A percentile compares a stretch with the other conserved stretches of the same genome.
phyloP scores from a whole-genome alignment of 1,139 yeast genomes.

The Nadsonia commutata region DNA sequence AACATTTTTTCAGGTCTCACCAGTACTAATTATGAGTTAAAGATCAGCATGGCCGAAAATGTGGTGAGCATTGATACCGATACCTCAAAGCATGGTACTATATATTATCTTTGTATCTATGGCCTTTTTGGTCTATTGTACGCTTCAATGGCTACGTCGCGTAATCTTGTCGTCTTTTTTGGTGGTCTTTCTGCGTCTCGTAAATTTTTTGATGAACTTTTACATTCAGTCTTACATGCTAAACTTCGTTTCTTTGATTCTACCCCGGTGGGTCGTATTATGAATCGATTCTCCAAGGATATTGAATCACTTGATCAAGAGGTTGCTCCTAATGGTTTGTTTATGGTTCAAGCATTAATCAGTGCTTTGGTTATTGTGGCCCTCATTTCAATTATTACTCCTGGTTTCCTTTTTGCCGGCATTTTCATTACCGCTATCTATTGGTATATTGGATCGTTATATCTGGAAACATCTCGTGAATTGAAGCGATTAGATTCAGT shows the following conservation, averaged over 20 bases:
- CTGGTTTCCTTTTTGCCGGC: slow-evolving; percentile 70
- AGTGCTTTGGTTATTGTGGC: slow-evolving; percentile 55
- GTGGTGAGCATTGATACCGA: slow-evolving; percentile 1
- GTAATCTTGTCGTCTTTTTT: slow-evolving; percentile 44
- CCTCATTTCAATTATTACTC: slow-evolving; percentile 70
- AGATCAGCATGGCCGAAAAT: slow-evolving; percentile 1
- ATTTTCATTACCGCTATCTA: slow-evolving; percentile 46
- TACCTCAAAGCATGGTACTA: slow-evolving; percentile 25
- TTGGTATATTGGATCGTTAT: slow-evolving; percentile 56
- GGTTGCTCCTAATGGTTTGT: slow-evolving; percentile 55
- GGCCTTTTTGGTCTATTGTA: slow-evolving; percentile 51
- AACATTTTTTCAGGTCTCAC: neutral
- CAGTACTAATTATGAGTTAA: no score
- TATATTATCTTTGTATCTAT: slow-evolving; percentile 55
- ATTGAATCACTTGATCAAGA: slow-evolving; percentile 91
- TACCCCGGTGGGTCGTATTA: slow-evolving; percentile 90
- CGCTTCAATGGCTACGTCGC: slow-evolving; percentile 39
- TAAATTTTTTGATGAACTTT: slow-evolving; percentile 49
- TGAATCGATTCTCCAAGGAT: slow-evolving; percentile 94
- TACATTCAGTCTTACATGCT: slow-evolving; percentile 54
- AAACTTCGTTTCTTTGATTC: slow-evolving; percentile 82
- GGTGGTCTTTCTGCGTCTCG: slow-evolving; percentile 75
- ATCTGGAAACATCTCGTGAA: slow-evolving; percentile 70
- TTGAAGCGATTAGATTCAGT: slow-evolving; percentile 77
- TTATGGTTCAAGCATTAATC: slow-evolving; percentile 52